These are phyloP conservation scores for Termitomyces sp. DNA, from an alignment of 768 basidiomycete species.

Conservation along the genomic window DNA sequence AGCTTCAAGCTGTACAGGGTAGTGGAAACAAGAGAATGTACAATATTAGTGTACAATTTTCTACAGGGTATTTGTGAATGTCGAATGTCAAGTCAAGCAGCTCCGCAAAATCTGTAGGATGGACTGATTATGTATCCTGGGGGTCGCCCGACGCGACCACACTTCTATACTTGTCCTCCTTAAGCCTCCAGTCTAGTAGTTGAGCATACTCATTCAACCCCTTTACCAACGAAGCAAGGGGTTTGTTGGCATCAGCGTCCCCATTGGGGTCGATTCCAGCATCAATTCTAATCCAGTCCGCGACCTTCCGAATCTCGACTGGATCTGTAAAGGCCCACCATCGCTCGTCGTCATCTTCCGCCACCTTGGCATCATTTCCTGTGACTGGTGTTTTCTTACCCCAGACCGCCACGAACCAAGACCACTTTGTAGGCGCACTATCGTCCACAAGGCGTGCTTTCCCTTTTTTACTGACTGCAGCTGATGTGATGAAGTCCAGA, in stretches of 20 bases:
- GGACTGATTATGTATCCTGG: not conserved
- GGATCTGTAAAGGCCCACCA: constrained; percentile 81
- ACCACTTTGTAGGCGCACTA: constrained; percentile 57
- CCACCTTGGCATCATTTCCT: constrained; percentile 6
- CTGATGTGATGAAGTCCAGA: constrained; percentile 33
- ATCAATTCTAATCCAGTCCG: constrained; percentile 61
- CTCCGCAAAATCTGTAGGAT: not conserved
- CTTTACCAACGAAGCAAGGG: constrained; percentile 39
- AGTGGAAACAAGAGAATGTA: not conserved
- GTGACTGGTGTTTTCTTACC: constrained; percentile 47
- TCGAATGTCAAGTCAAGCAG: constrained; percentile 3
- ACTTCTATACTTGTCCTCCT: constrained; percentile 31
- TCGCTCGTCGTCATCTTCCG: constrained; percentile 34
- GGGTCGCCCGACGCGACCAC: constrained; percentile 1
- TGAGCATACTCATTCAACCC: constrained; percentile 59
- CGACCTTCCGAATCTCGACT: constrained; percentile 60
- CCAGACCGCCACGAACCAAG: constrained; percentile 78
- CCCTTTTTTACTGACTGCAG: constrained; percentile 29
- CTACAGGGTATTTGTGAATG: constrained; percentile 3
- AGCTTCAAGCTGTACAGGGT: not conserved
- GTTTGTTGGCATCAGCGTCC: constrained; percentile 19
- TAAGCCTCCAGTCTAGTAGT: constrained; percentile 57
- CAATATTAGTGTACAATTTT: not conserved
- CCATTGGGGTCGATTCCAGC: constrained; percentile 36
- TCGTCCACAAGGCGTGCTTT: constrained; percentile 42